Conservation (phyloP, 345 rosid genomes). For the Kandelia obovata region DNA sequence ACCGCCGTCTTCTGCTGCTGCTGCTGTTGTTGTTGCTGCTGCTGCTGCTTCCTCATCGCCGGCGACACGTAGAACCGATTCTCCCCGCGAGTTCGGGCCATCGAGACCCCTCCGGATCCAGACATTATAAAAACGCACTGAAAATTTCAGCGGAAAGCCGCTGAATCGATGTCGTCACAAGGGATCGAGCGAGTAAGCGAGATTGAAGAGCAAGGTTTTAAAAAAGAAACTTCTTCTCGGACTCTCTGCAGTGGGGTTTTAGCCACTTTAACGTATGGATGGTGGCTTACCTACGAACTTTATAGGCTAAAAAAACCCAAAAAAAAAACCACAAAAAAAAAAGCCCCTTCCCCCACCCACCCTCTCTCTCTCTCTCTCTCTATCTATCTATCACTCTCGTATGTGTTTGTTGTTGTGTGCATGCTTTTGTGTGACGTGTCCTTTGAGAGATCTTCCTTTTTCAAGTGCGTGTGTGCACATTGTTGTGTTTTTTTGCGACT, state of each 20-base stretch:
- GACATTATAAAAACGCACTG: background rate
- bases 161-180: background rate
- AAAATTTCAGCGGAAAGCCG: too few relatives aligned
- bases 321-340: background rate
- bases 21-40: background rate
- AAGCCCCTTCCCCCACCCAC: background rate
- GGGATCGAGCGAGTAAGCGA: background rate
- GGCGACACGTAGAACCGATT: slow-evolving; percentile 1
- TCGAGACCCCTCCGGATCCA: background rate
- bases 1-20: background rate
- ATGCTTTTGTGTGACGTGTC: background rate
- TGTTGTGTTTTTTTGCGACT: background rate
- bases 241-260: background rate
- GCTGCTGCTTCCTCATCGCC: slow-evolving; percentile 2
- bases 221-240: background rate
- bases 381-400: too few relatives aligned
- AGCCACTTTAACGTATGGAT: background rate
- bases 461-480: background rate
- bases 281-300: too few relatives aligned
- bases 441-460: background rate
- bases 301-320: too few relatives aligned
- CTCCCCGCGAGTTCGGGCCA: background rate
- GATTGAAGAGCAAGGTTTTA: background rate
- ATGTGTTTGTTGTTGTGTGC: background rate
- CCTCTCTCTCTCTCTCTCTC: background rate